Evolutionary conservation across 805 yeast genomes (phyloP).

Genomic region (Suhomyces kilbournensis): DNA sequence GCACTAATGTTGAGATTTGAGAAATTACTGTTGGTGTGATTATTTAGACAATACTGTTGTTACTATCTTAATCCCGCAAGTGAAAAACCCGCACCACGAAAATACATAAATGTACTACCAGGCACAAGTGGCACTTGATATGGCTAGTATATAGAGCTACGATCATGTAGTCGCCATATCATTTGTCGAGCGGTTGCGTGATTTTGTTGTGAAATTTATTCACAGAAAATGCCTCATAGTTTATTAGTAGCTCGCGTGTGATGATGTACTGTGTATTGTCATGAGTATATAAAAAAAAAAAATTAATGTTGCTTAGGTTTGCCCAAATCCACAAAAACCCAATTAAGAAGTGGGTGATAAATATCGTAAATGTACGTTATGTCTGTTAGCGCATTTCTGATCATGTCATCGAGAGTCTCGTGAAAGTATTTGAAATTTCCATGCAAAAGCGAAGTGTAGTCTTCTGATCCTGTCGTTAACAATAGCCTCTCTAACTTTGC

Average conservation of each 20-base stretch:
- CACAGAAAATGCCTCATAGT: background rate
- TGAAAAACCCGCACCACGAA: background rate
- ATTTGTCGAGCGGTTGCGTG: background rate
- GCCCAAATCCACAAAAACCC: constrained; percentile 28
- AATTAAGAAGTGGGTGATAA: constrained; percentile 25
- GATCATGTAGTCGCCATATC: background rate
- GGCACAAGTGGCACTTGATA: background rate
- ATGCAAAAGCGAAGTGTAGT: background rate
- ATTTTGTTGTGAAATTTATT: background rate
- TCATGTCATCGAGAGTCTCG: constrained; percentile 4
- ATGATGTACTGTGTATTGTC: background rate
- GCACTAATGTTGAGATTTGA: background rate
- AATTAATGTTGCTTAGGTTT: background rate
- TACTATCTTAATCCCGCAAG: background rate
- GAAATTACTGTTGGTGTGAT: background rate
- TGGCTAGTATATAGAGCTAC: background rate
- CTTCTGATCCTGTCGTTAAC: background rate
- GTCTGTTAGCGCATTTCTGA: constrained; percentile 4
- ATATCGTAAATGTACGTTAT: constrained; percentile 15
- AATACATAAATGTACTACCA: background rate
- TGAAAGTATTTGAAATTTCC: constrained; percentile 5
- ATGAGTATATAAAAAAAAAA: background rate
- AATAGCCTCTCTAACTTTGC: background rate
- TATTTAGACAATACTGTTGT: background rate
- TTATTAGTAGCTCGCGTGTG: background rate